Evolutionary conservation across 108 stramenopile species (phyloP), one percentile per base, ranked within the genome.

Genomic region (Fistulifera solaris): DNA sequence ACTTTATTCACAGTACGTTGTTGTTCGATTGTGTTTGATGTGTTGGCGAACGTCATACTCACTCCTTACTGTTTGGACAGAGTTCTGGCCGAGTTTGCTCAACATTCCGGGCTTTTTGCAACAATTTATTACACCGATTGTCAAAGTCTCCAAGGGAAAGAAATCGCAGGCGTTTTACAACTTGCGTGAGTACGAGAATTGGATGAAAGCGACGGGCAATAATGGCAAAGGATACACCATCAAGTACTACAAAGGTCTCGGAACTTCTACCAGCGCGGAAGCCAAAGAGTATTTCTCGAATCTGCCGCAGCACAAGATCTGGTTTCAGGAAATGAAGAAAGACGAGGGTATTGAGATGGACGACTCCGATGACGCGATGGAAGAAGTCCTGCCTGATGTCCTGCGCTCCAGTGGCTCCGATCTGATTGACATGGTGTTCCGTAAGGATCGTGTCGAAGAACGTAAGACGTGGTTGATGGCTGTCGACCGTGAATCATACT

Each of bases 101-200:
- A 76, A 95, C 44, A 61, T 98, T 54, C 82, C 93, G 2, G 94
- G 94, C 24, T 99, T 99, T 67, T 65, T 99, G 44, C 85, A 94
- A 77, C 92, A 96, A 62, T 99, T 99, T 83, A 99, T 99, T 68
- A 99, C 99, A 10, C 99, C 99, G 13, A 98, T 99, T 61, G 94
- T 99, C 60, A 99, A 99, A 80, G 89, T 75, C 23, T 75, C 89
- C 15, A 95, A 94, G 59, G 93, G 94, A 21, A 77, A 72, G 60
- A 67, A 84, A 58, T 51, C 77, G 5, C 63, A 85, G 59, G 73
- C 91, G 10, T 94, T 96, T 62, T 94, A 88, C 70, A 96, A 90
- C 24, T 61, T 99, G 10, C 97, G 98, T 26, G 94, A 98, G 75
- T 99, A 98, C 69, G 77, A 93, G 48, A 55, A 63, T 11, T 99